phyloP scores from a whole-genome alignment of 129 eudicot species.

The Escallonia herrerae region DNA sequence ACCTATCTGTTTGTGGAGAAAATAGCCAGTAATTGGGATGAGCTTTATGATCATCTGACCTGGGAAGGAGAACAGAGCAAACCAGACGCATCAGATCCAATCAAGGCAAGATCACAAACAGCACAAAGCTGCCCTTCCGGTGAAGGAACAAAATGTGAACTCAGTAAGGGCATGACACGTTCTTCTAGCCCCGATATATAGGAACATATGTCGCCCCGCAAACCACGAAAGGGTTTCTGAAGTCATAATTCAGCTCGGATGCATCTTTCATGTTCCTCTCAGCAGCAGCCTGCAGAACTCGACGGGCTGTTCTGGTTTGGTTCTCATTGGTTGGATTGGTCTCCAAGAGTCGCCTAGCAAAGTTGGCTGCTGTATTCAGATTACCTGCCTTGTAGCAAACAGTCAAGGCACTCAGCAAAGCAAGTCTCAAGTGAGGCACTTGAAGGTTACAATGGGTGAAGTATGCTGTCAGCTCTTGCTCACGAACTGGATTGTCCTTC shows the following conservation, averaged over 20 bases:
- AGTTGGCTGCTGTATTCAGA: constrained; percentile 16
- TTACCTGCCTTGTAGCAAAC: constrained; percentile 20
- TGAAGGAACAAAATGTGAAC: constrained; percentile 13
- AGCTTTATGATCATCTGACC: constrained; percentile 11
- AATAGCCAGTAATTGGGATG: background rate
- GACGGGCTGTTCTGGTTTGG: constrained; percentile 20
- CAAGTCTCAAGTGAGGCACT: constrained; percentile 22
- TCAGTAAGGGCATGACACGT: constrained; percentile 18
- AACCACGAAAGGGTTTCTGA: constrained; percentile 24
- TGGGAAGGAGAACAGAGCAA: constrained; percentile 18
- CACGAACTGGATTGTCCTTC: constrained; percentile 14
- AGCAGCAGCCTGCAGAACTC: constrained; percentile 21
- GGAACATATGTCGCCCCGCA: constrained; percentile 21
- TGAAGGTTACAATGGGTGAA: constrained; percentile 24
- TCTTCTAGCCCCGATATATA: constrained; percentile 16
- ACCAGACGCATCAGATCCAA: constrained; percentile 23
- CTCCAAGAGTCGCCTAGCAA: constrained; percentile 21
- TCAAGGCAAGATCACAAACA: constrained; percentile 21
- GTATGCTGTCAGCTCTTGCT: constrained; percentile 24
- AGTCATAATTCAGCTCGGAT: constrained; percentile 18
- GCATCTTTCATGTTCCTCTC: constrained; percentile 21
- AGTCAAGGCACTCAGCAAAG: constrained; percentile 17
- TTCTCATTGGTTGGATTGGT: constrained; percentile 17
- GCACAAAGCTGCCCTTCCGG: constrained; percentile 18
- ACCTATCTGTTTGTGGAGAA: constrained; percentile 7